Base-by-base conservation (phyloP, 2,329 filamentous ascomycete species). In the Nothophoma quercina region DNA sequence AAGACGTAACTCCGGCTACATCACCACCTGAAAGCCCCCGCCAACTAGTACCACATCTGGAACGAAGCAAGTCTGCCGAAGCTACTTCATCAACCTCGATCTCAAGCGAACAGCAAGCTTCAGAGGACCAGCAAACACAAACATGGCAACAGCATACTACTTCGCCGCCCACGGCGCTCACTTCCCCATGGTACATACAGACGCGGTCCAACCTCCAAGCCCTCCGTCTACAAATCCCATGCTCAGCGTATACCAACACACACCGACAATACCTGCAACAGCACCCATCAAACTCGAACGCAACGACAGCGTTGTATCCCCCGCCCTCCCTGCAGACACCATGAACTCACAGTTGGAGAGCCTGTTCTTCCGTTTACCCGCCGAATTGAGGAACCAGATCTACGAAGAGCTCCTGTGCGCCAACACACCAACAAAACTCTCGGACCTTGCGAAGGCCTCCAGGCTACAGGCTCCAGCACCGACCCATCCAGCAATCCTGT, bases 341-440 rank as follows among this genome's bases (percentile, higher is more conserved):
- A 52, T 47, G 6, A 38, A 46, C 25, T 7, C 43, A 1, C 67
- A 70, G 45, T 8, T 52, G 8, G 25, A 44, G 13, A 67, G 62
- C 0, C 32, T 55, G 5, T 59, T 79, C 48, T 77, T 79, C 69
- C 67, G 59, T 13, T 77, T 89, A 1, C 81, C 88, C 19, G 77
- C 79, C 2, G 86, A 89, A 62, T 78, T 89, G 3, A 80, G 81
- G 29, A 83, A 87, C 47, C 79, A 88, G 64, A 82, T 89, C 25
- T 83, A 79, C 67, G 57, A 62, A 23, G 62, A 67, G 23, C 68
- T 79, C 22, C 68, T 81, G 13, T 67, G 61, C 36, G 52, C 67
- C 13, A 46, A 58, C 21, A 58, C 65, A 6, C 41, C 51, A 4
- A 23, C 26, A 4, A 51, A 46, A 15, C 39, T 58, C 5, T 51